Conservation (phyloP, 257 asterid genomes). For the Prunella vulgaris region DNA sequence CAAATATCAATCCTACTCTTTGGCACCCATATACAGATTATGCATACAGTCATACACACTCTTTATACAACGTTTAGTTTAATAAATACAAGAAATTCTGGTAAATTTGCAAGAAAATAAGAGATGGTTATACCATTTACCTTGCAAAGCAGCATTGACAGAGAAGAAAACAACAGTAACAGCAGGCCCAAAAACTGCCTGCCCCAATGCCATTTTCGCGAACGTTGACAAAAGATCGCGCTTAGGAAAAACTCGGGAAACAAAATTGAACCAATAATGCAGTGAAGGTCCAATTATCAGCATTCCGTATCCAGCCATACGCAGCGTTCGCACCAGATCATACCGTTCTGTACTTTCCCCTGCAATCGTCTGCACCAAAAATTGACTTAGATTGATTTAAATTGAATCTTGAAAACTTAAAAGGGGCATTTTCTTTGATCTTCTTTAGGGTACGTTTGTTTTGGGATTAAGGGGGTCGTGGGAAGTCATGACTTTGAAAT, state of each 20-base stretch:
- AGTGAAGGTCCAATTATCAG: slow-evolving; percentile 43
- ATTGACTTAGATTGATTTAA: too few relatives aligned
- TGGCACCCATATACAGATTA: neutral
- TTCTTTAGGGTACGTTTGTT: too few relatives aligned
- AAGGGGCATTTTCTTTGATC: neutral
- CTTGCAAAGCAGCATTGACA: slow-evolving; percentile 75
- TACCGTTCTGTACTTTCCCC: slow-evolving; percentile 28
- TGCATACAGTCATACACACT: too few relatives aligned
- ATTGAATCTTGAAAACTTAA: neutral
- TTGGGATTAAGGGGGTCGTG: too few relatives aligned
- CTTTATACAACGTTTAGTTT: neutral
- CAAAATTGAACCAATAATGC: slow-evolving; percentile 56
- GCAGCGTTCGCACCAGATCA: slow-evolving; percentile 36
- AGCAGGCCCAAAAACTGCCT: slow-evolving; percentile 64
- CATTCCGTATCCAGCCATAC: slow-evolving; percentile 55
- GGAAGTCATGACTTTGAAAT: too few relatives aligned
- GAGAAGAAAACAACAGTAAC: slow-evolving; percentile 68
- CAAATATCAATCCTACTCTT: neutral
- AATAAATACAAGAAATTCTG: neutral
- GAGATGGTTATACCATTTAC: slow-evolving; percentile 23
- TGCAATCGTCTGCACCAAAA: slow-evolving; percentile 28
- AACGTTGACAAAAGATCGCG: slow-evolving; percentile 62
- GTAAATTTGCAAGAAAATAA: neutral
- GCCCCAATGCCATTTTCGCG: slow-evolving; percentile 70
- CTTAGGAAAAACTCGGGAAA: slow-evolving; percentile 50